These are phyloP conservation scores for Candida maris DNA, from an alignment of 805 yeast genomes.

Conservation along the genomic window DNA sequence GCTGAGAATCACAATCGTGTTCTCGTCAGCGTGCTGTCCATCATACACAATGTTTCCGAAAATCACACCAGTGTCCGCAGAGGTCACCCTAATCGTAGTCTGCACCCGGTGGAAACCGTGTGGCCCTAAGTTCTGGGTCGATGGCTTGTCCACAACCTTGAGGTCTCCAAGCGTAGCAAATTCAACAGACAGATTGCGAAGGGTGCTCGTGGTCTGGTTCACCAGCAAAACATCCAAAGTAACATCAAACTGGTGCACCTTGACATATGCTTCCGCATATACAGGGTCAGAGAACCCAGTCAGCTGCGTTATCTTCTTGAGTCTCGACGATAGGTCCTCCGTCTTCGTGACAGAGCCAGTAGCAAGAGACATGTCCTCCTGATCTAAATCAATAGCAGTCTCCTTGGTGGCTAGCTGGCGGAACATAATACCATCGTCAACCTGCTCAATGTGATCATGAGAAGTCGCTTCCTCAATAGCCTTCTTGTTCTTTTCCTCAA, in stretches of 20 bases:
- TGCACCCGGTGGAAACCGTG: conserved; percentile 92
- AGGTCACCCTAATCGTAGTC: conserved; percentile 87
- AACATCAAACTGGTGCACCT: conserved; percentile 95
- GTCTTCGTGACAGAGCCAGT: conserved; percentile 46
- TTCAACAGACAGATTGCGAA: conserved; percentile 88
- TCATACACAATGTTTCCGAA: conserved; percentile 97
- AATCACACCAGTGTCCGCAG: conserved; percentile 97
- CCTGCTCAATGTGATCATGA: conserved; percentile 64
- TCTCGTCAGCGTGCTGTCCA: conserved; percentile 89
- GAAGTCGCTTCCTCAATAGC: conserved; percentile 53
- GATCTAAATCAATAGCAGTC: conserved; percentile 42
- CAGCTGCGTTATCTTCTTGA: conserved; percentile 83
- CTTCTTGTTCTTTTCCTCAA: conserved; percentile 55
- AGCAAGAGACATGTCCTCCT: conserved; percentile 60
- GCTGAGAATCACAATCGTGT: conserved; percentile 84
- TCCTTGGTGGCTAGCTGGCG: conserved; percentile 64
- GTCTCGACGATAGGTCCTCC: conserved; percentile 68
- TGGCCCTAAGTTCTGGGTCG: conserved; percentile 90
- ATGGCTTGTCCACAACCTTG: conserved; percentile 88
- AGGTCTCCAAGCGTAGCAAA: conserved; percentile 95
- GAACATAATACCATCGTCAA: conserved; percentile 74
- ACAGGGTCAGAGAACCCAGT: conserved; percentile 99
- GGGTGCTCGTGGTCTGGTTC: conserved; percentile 87
- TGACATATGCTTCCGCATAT: conserved; percentile 94
- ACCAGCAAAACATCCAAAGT: conserved; percentile 90